These are phyloP conservation scores for Coemansia furcata DNA, from an alignment of 192 early-diverging fungal species.

Conservation along the genomic window DNA sequence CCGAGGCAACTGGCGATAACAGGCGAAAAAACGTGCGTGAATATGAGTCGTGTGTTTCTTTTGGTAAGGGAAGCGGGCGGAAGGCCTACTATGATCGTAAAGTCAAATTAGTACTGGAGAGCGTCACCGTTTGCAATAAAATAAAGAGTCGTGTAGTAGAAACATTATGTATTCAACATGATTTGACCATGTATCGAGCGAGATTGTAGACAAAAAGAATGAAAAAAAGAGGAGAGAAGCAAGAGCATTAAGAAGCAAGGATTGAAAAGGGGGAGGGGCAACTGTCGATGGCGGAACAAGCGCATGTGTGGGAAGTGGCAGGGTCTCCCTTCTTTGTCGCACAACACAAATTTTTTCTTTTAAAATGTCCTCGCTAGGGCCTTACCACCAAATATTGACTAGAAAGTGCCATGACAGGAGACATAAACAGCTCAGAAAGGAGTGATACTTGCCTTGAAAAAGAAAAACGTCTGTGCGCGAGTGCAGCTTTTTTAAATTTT, in stretches of 20 bases:
- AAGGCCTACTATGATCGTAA: not conserved
- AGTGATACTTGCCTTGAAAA: not conserved
- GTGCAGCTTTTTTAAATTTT: not conserved
- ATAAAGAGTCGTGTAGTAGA: not conserved
- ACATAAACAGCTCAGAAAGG: not conserved
- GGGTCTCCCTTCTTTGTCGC: not conserved
- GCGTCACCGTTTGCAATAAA: not conserved
- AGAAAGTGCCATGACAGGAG: not conserved
- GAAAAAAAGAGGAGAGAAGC: not conserved
- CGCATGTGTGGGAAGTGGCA: not conserved
- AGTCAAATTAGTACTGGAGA: not conserved
- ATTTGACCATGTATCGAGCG: not conserved
- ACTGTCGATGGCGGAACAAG: slow-evolving; percentile 1
- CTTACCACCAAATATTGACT: not conserved
- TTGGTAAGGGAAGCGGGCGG: not conserved
- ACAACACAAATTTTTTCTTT: not conserved
- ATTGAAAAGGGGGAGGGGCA: not conserved
- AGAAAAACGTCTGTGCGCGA: not conserved
- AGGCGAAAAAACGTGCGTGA: not conserved
- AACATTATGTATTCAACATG: slow-evolving; percentile 2
- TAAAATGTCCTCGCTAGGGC: not conserved
- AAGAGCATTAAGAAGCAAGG: not conserved
- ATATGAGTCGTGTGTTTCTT: not conserved
- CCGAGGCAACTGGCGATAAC: not conserved
- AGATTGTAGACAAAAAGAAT: not conserved